Evolutionary conservation across 345 rosid genomes (phyloP), one percentile per base, ranked within the genome.

Genomic region (Brassica rapa): DNA sequence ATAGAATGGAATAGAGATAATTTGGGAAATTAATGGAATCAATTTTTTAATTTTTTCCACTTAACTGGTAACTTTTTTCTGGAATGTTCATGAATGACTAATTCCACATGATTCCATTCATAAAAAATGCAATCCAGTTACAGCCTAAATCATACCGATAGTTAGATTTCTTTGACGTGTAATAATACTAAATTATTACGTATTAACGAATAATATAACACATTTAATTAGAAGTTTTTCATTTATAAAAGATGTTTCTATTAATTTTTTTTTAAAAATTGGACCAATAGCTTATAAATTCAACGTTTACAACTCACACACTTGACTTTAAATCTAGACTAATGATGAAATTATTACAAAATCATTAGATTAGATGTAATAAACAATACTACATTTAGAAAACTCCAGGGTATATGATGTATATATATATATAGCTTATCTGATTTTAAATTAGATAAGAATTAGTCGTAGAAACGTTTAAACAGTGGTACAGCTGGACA

Each of bases 401-500:
- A n/a, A n/a, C 55, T 14, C 16, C 16, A 1, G 55, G n/a, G 19
- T 49, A 49, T n/a, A 46, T 10, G 49, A 41, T 46, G 3, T 49
- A n/a, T n/a, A 14, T 49, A 23, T 15, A 27, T 46, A 64, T 3
- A 8, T 63, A 37, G 39, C 72, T 37, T 68, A 55, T 62, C 64
- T 15, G 74, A 21, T 21, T 24, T 23, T 2, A 46, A 62, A 14
- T 30, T 24, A 53, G 35, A 32, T 15, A 16, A 16, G 8, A 6
- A 68, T 15, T 51, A 8, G 64, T 27, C 11, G 8, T 1, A 51
- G 15, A 64, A 73, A 16, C 56, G 19, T 49, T 49, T 49, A 5
- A 49, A 51, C 5, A 11, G 23, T 23, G 3, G 61, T 8, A 62
- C 57, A 71, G 77, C 68, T 72, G 63, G 63, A 25, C 64, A 60